phyloP scores from a whole-genome alignment of 2,329 filamentous ascomycete species.

The Neobulgaria alba region DNA sequence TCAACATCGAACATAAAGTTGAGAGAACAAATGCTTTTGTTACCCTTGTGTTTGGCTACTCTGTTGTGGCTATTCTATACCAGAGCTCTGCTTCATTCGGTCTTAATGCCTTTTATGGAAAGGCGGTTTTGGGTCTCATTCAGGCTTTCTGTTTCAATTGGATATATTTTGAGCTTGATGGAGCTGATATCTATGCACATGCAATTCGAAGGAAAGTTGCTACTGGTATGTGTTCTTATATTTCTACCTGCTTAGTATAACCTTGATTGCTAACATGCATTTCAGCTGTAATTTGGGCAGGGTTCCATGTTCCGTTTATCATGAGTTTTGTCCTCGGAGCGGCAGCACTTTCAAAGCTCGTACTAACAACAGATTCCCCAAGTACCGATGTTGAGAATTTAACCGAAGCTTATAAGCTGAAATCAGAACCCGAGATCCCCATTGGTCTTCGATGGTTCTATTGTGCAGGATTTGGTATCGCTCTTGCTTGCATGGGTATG shows the following conservation, averaged over 20 bases:
- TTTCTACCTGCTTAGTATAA: background rate
- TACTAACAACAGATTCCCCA: conserved; percentile 46
- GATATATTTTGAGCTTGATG: conserved; percentile 36
- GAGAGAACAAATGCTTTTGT: conserved; percentile 58
- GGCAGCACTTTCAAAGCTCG: conserved; percentile 48
- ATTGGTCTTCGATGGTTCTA: conserved; percentile 53
- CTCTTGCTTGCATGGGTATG: conserved; percentile 42
- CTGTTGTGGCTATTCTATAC: conserved; percentile 52
- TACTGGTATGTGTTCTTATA: conserved; percentile 36
- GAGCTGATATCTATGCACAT: background rate
- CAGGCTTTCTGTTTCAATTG: conserved; percentile 53
- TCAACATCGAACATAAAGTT: conserved; percentile 59
- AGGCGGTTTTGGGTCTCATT: conserved; percentile 48
- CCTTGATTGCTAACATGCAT: conserved; percentile 5
- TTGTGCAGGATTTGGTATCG: conserved; percentile 50
- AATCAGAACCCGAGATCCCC: conserved; percentile 42
- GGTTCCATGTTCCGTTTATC: conserved; percentile 52
- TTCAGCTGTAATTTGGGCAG: conserved; percentile 43
- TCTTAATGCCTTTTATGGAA: conserved; percentile 52
- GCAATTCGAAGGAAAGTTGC: conserved; percentile 47
- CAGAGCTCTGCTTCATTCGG: conserved; percentile 44
- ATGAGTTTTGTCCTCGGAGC: conserved; percentile 54
- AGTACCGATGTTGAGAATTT: conserved; percentile 40
- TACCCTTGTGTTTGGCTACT: conserved; percentile 55
- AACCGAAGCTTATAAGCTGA: conserved; percentile 40